A percentile compares a stretch with the other conserved stretches of the same genome.
Conservation (phyloP, 2,329 filamentous ascomycete genomes). For the Pseudogymnoascus verrucosus region DNA sequence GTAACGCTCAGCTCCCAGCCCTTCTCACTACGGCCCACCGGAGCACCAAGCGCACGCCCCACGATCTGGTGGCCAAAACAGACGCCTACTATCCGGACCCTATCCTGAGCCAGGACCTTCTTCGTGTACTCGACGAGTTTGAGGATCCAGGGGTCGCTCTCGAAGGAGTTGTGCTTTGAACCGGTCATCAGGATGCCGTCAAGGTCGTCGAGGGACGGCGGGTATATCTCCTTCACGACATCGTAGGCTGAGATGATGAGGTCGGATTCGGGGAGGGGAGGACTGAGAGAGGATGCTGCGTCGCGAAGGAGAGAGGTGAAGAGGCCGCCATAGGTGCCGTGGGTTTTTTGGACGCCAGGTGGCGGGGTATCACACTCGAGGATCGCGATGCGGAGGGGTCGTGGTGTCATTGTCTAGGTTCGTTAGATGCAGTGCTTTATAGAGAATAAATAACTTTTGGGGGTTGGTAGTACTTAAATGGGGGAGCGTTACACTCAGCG, state of each 20-base stretch:
- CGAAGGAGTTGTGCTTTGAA: slow-evolving; percentile 65
- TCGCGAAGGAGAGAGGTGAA: slow-evolving; percentile 53
- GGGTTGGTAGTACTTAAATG: not conserved
- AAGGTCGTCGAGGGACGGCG: slow-evolving; percentile 64
- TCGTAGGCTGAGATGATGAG: slow-evolving; percentile 60
- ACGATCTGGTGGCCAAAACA: slow-evolving; percentile 88
- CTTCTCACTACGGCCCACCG: slow-evolving; percentile 55
- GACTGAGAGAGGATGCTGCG: slow-evolving; percentile 26
- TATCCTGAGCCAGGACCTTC: slow-evolving; percentile 48
- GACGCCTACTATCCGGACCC: slow-evolving; percentile 66
- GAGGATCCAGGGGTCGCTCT: slow-evolving; percentile 67
- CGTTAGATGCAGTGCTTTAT: not conserved
- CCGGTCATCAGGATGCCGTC: slow-evolving; percentile 82
- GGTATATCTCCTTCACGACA: slow-evolving; percentile 59
- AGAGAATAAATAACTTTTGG: not conserved
- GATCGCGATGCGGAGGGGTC: slow-evolving; percentile 53
- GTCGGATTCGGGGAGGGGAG: slow-evolving; percentile 19
- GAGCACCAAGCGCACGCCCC: slow-evolving; percentile 59
- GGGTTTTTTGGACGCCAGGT: slow-evolving; percentile 53
- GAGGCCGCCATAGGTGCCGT: slow-evolving; percentile 64
- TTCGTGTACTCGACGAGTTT: slow-evolving; percentile 62
- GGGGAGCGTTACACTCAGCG: not conserved
- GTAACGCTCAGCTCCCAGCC: slow-evolving; percentile 81
- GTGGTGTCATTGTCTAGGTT: slow-evolving; percentile 18
- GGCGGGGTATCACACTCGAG: slow-evolving; percentile 81